Conservation (phyloP, 2,329 filamentous ascomycete genomes). For the Karstenula rhodostoma region DNA sequence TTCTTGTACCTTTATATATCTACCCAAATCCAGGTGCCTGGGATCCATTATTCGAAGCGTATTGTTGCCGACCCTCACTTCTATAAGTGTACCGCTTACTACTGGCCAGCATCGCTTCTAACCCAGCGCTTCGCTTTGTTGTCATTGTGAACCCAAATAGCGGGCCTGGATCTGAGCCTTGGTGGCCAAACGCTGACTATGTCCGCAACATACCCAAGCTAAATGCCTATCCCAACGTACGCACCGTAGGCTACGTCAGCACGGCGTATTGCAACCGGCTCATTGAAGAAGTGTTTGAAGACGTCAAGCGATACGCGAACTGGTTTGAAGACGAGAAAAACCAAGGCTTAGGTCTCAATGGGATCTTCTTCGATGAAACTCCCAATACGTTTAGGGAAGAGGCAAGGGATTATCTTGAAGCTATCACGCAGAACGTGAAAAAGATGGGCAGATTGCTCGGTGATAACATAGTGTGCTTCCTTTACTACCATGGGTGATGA, state of each 20-base stretch:
- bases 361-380: constrained; percentile 63
- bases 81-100: neutral
- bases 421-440: constrained; percentile 27
- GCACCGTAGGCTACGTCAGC: constrained; percentile 60
- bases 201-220: constrained; percentile 54
- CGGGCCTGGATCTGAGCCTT: constrained; percentile 55
- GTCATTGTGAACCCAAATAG: constrained; percentile 59
- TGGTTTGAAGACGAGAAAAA: constrained; percentile 47
- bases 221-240: constrained; percentile 55
- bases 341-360: constrained; percentile 51
- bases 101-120: constrained; percentile 20
- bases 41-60: constrained; percentile 59
- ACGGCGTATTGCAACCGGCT: constrained; percentile 55
- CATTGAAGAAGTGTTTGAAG: constrained; percentile 35
- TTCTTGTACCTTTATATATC: constrained; percentile 61
- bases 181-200: constrained; percentile 59
- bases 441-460: constrained; percentile 14
- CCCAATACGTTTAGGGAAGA: constrained; percentile 40
- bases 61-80: neutral
- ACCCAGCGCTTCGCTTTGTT: constrained; percentile 58
- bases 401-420: constrained; percentile 30
- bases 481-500: no score
- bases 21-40: constrained; percentile 58
- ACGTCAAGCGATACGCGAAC: constrained; percentile 56
- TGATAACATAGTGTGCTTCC: constrained; percentile 20